Evolutionary conservation across 192 early-diverging fungal species (phyloP), one percentile per base, ranked within the genome.

Genomic region (Backusella tuberculispora): DNA sequence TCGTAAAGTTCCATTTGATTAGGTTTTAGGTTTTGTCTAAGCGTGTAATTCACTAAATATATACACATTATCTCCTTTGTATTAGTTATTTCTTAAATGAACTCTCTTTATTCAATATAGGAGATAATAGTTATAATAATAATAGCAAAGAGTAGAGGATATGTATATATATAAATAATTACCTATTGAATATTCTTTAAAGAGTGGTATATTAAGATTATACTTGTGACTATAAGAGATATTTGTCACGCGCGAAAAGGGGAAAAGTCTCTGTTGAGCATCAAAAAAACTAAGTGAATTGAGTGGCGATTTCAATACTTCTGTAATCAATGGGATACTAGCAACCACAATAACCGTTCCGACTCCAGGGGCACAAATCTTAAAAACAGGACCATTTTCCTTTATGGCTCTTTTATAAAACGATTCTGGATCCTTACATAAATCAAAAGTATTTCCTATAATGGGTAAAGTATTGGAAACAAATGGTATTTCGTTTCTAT

Each of bases 271-370:
- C 19, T 56, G 50, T 56, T 56, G 50, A 56, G 50, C 50, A 56
- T 56, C 50, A 24, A 56, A 56, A 56, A 56, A 56, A 21, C 50
- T 56, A 21, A 56, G 50, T 56, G 50, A 21, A 56, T 56, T 56
- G 10, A 56, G 50, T 24, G 50, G 50, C 8, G 50, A n/a, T 10
- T 56, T 56, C 19, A 56, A 6, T 4, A 56, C 50, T 21, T 56
- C 50, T 56, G 19, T 56, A 21, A 56, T 56, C 19, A 56, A 21
- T 3, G 21, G 50, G 10, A 24, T 2, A 56, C 21, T 56, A 10
- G 50, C 17, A 24, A 56, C 50, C 15, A 56, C 50, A 21, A 56
- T 10, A 6, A 56, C 50, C 3, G 50, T 56, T 8, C 50, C 50
- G 24, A 56, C 8, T 21, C 50, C 50, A 56, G 50, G 50, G 8